Base-by-base conservation (phyloP, 805 yeast genomes). In the Cyberlindnera petersonii region DNA sequence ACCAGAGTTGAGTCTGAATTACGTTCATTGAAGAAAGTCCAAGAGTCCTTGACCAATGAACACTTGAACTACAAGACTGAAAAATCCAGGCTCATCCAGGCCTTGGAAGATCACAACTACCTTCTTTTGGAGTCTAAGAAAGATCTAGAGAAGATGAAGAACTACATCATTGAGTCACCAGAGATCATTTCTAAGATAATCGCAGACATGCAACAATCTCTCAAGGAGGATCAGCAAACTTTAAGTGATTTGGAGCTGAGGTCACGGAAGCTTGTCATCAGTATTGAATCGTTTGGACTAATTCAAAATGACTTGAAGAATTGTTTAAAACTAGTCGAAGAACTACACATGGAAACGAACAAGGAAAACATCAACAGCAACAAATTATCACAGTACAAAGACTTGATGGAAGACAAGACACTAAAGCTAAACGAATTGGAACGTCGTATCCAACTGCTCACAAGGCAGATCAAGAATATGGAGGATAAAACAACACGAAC, bases 21-120 rank as follows among this genome's bases (percentile, higher is more conserved):
- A 45, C 72, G 77, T 47, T 66, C 69, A 46, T 65, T 84, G 43
- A 82, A 80, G 44, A 71, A 66, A 33, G 59, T 72, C 2, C 93
- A 86, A 55, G 86, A 84, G 52, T 58, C 68, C 10, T 62, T 84
- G 33, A 72, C 82, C 0, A 52, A 63, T 10, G 87, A 82, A 46
- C 86, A 82, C 54, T 66, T 71, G 18, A 72, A 69, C 31, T 85
- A 85, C 60, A 82, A 78, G 59, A 61, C 69, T 14, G 79, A 79
- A 35, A 86, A 85, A 56, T 61, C 66, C n/a, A 60, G 72, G 28
- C 56, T 82, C 38, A 68, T 79, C 14, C 73, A 74, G 33, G 73
- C 75, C 39, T 58, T 82, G 8, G 86, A 84, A 48, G 79, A 78
- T 43, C 71, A 73, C 39, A 77, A 74, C 41, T 78, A 74, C 40